Evolutionary conservation across 768 basidiomycete genomes (phyloP).

Genomic region (Solioccasus polychromus): DNA sequence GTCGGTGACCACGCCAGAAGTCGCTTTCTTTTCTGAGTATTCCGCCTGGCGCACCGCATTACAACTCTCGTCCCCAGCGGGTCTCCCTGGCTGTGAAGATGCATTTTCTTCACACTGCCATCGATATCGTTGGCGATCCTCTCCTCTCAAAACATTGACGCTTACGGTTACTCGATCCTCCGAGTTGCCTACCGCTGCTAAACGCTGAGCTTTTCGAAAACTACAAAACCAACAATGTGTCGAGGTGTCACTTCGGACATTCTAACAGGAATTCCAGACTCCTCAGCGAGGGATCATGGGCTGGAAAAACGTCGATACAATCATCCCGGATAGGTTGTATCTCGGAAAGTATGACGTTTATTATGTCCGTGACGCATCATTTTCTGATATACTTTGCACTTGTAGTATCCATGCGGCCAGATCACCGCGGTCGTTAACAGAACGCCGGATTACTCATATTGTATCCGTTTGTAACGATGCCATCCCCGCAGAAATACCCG

Average conservation of each 20-base stretch:
- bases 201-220: conserved; percentile 19
- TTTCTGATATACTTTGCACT: conserved; percentile 44
- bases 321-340: conserved; percentile 64
- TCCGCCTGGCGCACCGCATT: conserved; percentile 31
- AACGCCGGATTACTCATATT: conserved; percentile 76
- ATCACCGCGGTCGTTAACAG: conserved; percentile 67
- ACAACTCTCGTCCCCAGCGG: conserved; percentile 24
- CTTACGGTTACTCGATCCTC: conserved; percentile 31
- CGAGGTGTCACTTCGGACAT: conserved; percentile 17
- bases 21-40: conserved; percentile 25
- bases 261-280: conserved; percentile 29
- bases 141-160: conserved; percentile 20
- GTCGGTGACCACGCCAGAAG: conserved; percentile 30
- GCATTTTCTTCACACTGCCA: conserved; percentile 33
- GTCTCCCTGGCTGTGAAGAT: conserved; percentile 31
- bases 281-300: conserved; percentile 28
- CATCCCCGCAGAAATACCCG: conserved; percentile 67
- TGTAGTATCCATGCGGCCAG: conserved; percentile 65
- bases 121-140: conserved; percentile 15
- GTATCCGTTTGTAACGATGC: conserved; percentile 73
- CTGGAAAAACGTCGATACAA: conserved; percentile 67
- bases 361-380: conserved; percentile 19
- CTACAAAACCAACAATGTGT: conserved; percentile 36
- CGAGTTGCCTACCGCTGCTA: conserved; percentile 27
- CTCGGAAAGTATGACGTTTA: conserved; percentile 64